Evolutionary conservation across 2,329 filamentous ascomycete genomes (phyloP).

Genomic region (Albifimbria verrucaria): DNA sequence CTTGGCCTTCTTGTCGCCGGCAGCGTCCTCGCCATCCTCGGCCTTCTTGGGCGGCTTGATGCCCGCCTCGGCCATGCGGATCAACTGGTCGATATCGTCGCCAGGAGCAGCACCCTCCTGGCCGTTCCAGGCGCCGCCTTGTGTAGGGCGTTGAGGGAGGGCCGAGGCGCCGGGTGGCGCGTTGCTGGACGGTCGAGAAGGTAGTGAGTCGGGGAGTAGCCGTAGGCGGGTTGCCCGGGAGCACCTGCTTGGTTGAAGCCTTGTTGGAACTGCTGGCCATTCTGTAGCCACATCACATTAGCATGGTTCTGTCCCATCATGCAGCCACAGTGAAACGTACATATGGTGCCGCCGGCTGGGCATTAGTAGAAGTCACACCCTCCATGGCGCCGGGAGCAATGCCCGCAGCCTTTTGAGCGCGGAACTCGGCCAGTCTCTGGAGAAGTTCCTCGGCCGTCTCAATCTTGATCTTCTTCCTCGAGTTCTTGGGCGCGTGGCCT

Average conservation of each 20-base stretch:
- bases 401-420: slow-evolving; percentile 62
- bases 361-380: slow-evolving; percentile 28
- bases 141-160: slow-evolving; percentile 42
- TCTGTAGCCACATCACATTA: slow-evolving; percentile 23
- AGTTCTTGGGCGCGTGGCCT: slow-evolving; percentile 60
- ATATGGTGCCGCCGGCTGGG: slow-evolving; percentile 48
- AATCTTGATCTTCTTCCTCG: slow-evolving; percentile 67
- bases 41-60: slow-evolving; percentile 44
- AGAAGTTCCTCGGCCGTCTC: slow-evolving; percentile 77
- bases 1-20: slow-evolving; percentile 60
- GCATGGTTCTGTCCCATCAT: slow-evolving; percentile 4
- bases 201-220: slow-evolving; percentile 41
- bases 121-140: slow-evolving; percentile 25
- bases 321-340: slow-evolving; percentile 33
- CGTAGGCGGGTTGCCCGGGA: slow-evolving; percentile 21
- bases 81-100: slow-evolving; percentile 64
- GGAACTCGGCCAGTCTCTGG: slow-evolving; percentile 73
- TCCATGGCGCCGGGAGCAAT: slow-evolving; percentile 40
- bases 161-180: slow-evolving; percentile 34
- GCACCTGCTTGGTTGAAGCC: slow-evolving; percentile 17
- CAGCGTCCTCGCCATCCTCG: slow-evolving; percentile 36
- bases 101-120: slow-evolving; percentile 28
- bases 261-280: slow-evolving; percentile 24
- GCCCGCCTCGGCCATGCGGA: slow-evolving; percentile 61
- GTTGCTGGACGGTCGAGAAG: slow-evolving; percentile 40